Evolutionary conservation across 2,329 filamentous ascomycete species (phyloP).

Genomic region (Alternaria postmessia): DNA sequence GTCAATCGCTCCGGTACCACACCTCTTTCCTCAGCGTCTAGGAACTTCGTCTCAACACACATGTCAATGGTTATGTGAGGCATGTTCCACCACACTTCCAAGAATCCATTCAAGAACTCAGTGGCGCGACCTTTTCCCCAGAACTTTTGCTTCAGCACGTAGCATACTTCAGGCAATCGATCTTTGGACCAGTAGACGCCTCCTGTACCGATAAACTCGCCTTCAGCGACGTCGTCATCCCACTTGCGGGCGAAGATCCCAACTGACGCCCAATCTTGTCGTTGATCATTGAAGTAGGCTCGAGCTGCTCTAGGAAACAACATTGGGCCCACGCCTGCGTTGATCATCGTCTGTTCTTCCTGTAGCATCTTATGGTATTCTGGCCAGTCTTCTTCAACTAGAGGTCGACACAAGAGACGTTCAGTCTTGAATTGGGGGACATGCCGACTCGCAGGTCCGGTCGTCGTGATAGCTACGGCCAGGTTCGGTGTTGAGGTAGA

Average conservation of each 20-base stretch:
- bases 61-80: neutral
- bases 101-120: neutral
- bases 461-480: too few species aligned
- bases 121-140: neutral
- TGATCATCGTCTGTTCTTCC: neutral
- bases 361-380: neutral
- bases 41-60: neutral
- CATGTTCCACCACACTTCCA: neutral
- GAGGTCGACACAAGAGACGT: neutral
- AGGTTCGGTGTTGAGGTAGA: too few species aligned
- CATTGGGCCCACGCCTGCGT: too few species aligned
- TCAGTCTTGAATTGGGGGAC: rapidly evolving
- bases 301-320: too few species aligned
- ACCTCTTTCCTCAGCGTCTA: neutral
- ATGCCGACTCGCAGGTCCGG: too few species aligned
- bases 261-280: neutral
- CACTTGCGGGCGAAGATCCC: rapidly evolving
- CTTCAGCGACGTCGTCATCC: neutral
- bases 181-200: neutral
- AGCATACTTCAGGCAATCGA: neutral
- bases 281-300: too few species aligned
- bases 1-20: neutral
- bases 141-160: neutral
- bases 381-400: neutral
- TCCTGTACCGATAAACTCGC: neutral